Evolutionary conservation across 768 basidiomycete species (phyloP).

Genomic region (Dioszegia hungarica): DNA sequence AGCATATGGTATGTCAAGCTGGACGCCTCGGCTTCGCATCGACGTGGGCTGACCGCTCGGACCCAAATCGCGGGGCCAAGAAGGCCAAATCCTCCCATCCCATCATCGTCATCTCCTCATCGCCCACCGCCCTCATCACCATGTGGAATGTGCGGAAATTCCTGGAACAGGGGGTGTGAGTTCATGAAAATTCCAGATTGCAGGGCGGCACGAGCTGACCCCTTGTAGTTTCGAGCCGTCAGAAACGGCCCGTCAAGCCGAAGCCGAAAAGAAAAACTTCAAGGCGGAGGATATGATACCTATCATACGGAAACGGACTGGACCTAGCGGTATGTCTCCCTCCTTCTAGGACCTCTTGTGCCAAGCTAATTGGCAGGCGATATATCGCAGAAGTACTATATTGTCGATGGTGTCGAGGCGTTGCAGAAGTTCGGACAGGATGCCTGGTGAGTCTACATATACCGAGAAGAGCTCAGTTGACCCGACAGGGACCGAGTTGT

Average conservation of each 20-base stretch:
- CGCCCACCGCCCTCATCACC: conserved; percentile 87
- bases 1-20: conserved; percentile 9
- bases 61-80: conserved; percentile 31
- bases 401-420: conserved; percentile 89
- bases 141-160: conserved; percentile 97
- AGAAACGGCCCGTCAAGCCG: conserved; percentile 31
- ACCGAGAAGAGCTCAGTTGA: conserved; percentile 1
- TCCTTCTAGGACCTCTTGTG: conserved; percentile 22
- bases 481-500: conserved; percentile 71
- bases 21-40: no score
- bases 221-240: conserved; percentile 42
- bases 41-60: conserved; percentile 7
- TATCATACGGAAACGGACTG: conserved; percentile 30
- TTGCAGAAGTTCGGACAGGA: conserved; percentile 80
- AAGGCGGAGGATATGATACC: conserved; percentile 38
- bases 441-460: conserved; percentile 60
- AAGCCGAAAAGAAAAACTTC: conserved; percentile 30
- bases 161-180: conserved; percentile 78
- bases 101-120: conserved; percentile 96
- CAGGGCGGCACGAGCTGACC: no score
- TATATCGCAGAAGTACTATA: conserved; percentile 61
- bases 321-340: conserved; percentile 29
- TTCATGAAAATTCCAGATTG: conserved; percentile 3
- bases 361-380: conserved; percentile 24
- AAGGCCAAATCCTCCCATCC: conserved; percentile 68